These are phyloP conservation scores for Starmera caribaea DNA, from an alignment of 805 yeast species.

Conservation along the genomic window DNA sequence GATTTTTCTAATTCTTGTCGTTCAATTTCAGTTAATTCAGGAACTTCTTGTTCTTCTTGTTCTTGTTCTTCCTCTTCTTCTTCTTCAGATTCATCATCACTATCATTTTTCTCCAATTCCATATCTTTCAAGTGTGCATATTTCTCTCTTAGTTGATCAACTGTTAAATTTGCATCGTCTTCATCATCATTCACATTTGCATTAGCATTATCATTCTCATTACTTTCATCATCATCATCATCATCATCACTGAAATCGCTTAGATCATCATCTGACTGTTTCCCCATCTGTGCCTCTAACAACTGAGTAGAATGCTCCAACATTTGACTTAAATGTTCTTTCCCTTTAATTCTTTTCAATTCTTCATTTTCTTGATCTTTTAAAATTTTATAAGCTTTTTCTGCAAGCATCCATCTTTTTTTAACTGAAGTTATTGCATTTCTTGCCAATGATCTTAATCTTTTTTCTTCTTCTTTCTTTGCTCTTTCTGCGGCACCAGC, in stretches of 20 bases:
- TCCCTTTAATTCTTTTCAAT: slow-evolving; percentile 69
- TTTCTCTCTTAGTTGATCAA: slow-evolving; percentile 17
- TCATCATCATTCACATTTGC: slow-evolving; percentile 19
- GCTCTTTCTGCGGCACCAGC: slow-evolving; percentile 84
- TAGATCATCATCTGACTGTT: slow-evolving; percentile 20
- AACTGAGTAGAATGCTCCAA: slow-evolving; percentile 86
- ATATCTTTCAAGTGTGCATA: slow-evolving; percentile 16
- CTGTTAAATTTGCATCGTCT: slow-evolving; percentile 21
- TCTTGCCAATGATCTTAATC: slow-evolving; percentile 62
- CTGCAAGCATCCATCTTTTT: slow-evolving; percentile 86
- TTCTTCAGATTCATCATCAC: slow-evolving; percentile 15
- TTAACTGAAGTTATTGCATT: slow-evolving; percentile 76
- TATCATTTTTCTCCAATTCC: slow-evolving; percentile 20
- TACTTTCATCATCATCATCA: slow-evolving; percentile 26
- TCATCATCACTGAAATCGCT: slow-evolving; percentile 13
- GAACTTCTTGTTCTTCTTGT: slow-evolving; percentile 13
- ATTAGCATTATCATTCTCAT: slow-evolving; percentile 14
- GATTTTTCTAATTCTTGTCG: slow-evolving; percentile 19
- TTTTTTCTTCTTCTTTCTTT: slow-evolving; percentile 64
- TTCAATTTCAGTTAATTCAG: slow-evolving; percentile 12
- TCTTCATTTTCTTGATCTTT: slow-evolving; percentile 76
- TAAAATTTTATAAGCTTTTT: slow-evolving; percentile 63
- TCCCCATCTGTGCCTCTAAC: slow-evolving; percentile 71
- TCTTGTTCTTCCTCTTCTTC: slow-evolving; percentile 18
- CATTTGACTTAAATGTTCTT: slow-evolving; percentile 79